Evolutionary conservation across 768 basidiomycete species (phyloP).

Genomic region (Russula griseocarnosa): DNA sequence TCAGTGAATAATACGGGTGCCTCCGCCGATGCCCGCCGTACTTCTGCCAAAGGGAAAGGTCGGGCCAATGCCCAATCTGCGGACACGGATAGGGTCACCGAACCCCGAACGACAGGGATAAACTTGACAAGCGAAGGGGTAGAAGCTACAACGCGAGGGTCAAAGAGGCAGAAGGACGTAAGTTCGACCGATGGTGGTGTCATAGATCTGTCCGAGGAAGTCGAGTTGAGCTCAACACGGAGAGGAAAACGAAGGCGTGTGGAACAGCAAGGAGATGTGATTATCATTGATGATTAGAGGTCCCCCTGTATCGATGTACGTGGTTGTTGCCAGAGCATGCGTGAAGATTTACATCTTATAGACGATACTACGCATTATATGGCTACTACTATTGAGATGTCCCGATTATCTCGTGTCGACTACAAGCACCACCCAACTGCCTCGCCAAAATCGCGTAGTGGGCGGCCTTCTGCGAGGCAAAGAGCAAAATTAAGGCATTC

Average conservation of each 20-base stretch:
- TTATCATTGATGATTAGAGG: constrained; percentile 28
- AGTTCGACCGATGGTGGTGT: constrained; percentile 11
- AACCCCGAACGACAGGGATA: constrained; percentile 15
- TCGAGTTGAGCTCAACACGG: constrained; percentile 15
- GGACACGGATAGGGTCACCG: neutral
- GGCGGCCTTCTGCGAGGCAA: constrained; percentile 54
- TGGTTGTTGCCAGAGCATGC: constrained; percentile 6
- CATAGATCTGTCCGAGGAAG: constrained; percentile 24
- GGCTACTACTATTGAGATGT: neutral
- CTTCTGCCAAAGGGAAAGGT: constrained; percentile 26
- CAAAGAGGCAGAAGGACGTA: constrained; percentile 23
- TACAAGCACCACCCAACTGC: constrained; percentile 68
- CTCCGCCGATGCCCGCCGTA: neutral
- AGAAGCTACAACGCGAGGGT: constrained; percentile 18
- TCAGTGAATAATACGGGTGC: neutral
- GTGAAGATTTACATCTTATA: neutral
- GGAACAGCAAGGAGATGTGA: constrained; percentile 24
- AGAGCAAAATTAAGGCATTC: constrained; percentile 74
- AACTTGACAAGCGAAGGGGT: constrained; percentile 22
- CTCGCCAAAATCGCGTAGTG: constrained; percentile 56
- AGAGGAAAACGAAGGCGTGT: constrained; percentile 26
- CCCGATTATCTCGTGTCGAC: constrained; percentile 5
- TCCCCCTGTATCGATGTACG: constrained; percentile 10
- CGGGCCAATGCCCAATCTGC: constrained; percentile 13
- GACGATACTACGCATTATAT: constrained; percentile 10